Conservation (phyloP, 352 stramenopile species). For the Lagenidium sp. region DNA sequence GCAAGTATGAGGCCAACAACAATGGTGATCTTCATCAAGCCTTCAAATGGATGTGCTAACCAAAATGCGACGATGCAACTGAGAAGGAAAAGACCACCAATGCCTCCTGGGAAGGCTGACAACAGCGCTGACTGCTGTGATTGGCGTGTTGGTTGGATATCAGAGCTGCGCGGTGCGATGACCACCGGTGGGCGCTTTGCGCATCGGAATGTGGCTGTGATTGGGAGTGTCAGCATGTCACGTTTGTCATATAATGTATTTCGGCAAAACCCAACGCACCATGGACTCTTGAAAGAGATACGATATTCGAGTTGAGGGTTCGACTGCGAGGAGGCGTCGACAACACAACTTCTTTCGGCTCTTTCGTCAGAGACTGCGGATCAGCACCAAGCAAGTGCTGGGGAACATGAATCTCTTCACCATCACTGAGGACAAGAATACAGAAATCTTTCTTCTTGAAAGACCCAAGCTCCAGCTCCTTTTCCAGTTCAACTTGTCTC, state of each 20-base stretch:
- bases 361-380: slow-evolving; percentile 21
- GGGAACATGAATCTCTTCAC: slow-evolving; percentile 60
- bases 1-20: slow-evolving; percentile 74
- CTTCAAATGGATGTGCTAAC: slow-evolving; percentile 60
- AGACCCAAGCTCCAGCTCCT: slow-evolving; percentile 36
- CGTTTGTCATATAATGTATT: neutral
- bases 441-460: slow-evolving; percentile 54
- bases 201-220: slow-evolving; percentile 53
- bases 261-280: slow-evolving; percentile 19
- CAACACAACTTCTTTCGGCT: slow-evolving; percentile 43
- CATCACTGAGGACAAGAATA: slow-evolving; percentile 59
- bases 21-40: slow-evolving; percentile 83
- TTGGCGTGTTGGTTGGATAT: neutral
- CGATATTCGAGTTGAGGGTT: slow-evolving; percentile 37
- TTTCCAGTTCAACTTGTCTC: slow-evolving; percentile 43
- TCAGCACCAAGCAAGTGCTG: slow-evolving; percentile 38
- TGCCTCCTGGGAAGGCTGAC: slow-evolving; percentile 48
- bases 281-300: slow-evolving; percentile 42
- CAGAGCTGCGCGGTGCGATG: slow-evolving; percentile 30
- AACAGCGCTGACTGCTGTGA: slow-evolving; percentile 38
- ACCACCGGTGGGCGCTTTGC: slow-evolving; percentile 18
- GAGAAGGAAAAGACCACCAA: slow-evolving; percentile 66
- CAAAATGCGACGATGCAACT: slow-evolving; percentile 71
- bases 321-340: slow-evolving; percentile 40
- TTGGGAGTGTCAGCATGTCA: neutral